Evolutionary conservation across 805 yeast genomes (phyloP), one percentile per base, ranked within the genome.

Genomic region (Candida wancherniae): DNA sequence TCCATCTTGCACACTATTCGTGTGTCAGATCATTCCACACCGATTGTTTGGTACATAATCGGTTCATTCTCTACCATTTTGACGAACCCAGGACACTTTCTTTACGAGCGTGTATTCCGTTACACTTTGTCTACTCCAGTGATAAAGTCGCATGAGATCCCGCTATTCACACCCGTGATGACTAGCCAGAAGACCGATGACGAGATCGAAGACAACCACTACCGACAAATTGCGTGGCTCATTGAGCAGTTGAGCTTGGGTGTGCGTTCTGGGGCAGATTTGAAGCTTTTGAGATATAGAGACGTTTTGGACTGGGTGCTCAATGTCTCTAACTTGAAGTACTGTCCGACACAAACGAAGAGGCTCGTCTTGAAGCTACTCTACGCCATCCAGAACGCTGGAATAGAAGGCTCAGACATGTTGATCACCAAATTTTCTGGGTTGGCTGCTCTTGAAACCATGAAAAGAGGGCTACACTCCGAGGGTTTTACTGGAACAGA

Each of bases 81-180:
- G 36, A 53, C 67, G 5, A 75, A 79, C 39, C 95, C 97, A 0
- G 75, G 78, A 0, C 90, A 84, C 40, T 70, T 68, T 44, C 53
- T 90, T 13, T 84, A 80, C 53, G 95, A 87, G 40, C 75, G 75
- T 42, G 74, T 76, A 0, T 75, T 68, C 45, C 71, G 80, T 36
- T 85, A 77, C 69, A 65, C 87, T 8, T 58, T 85, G 21, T 58
- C 73, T 4, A 72, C 74, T 22, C 79, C 84, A 3, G 52, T 50
- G 10, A 48, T 71, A 27, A 58, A 58, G 37, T 31, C 48, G 5
- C 49, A 44, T 31, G 75, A 69, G 15, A 46, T 75, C 24, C 80
- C 81, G 3, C 45, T 74, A 24, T 69, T 57, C 48, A 58, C 55
- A 20, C 31, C 58, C 3, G 63, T 75, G 6, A 52, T 61, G 33